phyloP scores from a whole-genome alignment of 179 eudicot species.

The Pouteria campechiana region DNA sequence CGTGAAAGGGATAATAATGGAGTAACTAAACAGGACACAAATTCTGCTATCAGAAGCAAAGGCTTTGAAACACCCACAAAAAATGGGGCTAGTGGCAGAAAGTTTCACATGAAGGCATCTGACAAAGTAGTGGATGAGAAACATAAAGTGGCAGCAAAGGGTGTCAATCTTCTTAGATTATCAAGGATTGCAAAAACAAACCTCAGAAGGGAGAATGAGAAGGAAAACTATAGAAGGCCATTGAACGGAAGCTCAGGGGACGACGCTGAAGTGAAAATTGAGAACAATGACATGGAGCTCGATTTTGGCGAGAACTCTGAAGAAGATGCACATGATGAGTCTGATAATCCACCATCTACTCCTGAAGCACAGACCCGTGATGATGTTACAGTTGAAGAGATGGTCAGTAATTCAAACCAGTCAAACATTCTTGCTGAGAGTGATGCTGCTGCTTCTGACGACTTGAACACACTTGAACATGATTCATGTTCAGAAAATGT shows the following conservation, averaged over 20 bases:
- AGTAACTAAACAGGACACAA: constrained; percentile 48
- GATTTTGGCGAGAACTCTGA: constrained; percentile 83
- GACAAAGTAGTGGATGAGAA: constrained; percentile 47
- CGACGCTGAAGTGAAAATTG: constrained; percentile 81
- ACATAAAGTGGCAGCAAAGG: constrained; percentile 40
- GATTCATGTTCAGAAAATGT: constrained; percentile 44
- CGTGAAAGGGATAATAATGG: constrained; percentile 50
- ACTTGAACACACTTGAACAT: constrained; percentile 23
- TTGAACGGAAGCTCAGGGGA: constrained; percentile 54
- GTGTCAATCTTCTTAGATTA: constrained; percentile 74
- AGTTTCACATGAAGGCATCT: constrained; percentile 39
- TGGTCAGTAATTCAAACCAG: constrained; percentile 13
- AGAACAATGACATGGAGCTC: constrained; percentile 96
- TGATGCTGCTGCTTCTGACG: constrained; percentile 20
- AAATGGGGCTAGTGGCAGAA: constrained; percentile 49
- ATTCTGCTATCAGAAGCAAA: constrained; percentile 27
- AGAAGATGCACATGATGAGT: constrained; percentile 69
- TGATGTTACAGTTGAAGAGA: constrained; percentile 25
- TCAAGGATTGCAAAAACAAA: constrained; percentile 95
- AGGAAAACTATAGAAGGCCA: constrained; percentile 93
- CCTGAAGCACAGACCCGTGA: constrained; percentile 33
- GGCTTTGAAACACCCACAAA: constrained; percentile 54
- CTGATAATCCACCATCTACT: constrained; percentile 27
- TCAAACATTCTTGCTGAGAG: constrained; percentile 17
- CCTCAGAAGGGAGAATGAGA: constrained; percentile 80